Percentiles rank a stretch among this genome's conserved stretches.
Evolutionary conservation across 2,329 filamentous ascomycete species (phyloP).

Genomic region (Diaporthe capsici): DNA sequence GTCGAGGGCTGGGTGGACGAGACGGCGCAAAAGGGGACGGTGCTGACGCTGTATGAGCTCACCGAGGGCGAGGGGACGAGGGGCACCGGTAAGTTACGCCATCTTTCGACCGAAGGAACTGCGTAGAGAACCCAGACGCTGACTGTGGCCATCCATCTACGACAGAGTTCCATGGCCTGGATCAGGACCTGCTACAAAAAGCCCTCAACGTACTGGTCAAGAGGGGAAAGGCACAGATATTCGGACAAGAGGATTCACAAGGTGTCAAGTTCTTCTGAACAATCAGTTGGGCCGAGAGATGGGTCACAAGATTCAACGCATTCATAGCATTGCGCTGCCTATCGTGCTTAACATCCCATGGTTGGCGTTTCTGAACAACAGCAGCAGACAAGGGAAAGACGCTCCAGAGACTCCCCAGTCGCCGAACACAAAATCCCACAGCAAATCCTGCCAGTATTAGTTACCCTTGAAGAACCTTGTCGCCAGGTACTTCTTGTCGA

Average conservation of each 20-base stretch:
- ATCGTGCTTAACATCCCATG: background rate
- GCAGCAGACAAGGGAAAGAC: background rate
- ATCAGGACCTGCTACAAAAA: constrained; percentile 83
- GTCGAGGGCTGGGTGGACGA: constrained; percentile 87
- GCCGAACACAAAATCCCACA: constrained; percentile 16
- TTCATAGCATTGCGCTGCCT: constrained; percentile 1
- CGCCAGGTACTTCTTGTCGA: constrained; percentile 73
- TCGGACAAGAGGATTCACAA: constrained; percentile 87
- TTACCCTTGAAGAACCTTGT: constrained; percentile 56
- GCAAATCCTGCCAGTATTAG: constrained; percentile 2
- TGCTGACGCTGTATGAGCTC: constrained; percentile 94
- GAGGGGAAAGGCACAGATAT: constrained; percentile 92
- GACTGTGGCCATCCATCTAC: background rate
- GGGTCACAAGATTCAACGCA: background rate
- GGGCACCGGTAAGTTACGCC: constrained; percentile 69
- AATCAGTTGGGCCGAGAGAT: background rate
- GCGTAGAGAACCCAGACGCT: background rate
- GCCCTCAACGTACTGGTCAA: constrained; percentile 87
- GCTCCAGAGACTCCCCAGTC: constrained; percentile 28
- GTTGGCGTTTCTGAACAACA: constrained; percentile 9
- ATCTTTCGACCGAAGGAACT: background rate
- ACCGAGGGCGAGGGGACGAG: constrained; percentile 85
- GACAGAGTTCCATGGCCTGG: constrained; percentile 90
- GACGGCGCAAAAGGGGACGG: constrained; percentile 88
- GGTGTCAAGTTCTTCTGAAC: constrained; percentile 96